Evolutionary conservation across 768 basidiomycete genomes (phyloP).

Genomic region (Boletus speciosus): DNA sequence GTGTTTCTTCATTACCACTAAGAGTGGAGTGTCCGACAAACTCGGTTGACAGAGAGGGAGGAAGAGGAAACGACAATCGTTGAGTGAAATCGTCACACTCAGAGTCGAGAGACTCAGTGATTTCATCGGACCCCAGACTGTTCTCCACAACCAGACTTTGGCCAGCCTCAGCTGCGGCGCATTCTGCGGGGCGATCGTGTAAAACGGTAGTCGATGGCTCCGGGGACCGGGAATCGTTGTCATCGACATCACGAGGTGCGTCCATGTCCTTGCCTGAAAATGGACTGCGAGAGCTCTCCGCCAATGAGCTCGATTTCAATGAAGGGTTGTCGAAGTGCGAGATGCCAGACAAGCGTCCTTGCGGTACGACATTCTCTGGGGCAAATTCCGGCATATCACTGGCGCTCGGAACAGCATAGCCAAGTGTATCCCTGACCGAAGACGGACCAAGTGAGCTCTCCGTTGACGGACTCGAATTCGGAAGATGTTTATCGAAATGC

Average conservation of each 20-base stretch:
- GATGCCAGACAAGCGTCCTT: neutral
- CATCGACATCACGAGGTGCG: neutral
- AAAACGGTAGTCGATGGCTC: neutral
- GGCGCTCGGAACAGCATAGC: neutral
- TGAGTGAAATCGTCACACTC: slow-evolving; percentile 1
- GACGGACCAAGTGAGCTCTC: neutral
- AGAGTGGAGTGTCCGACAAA: neutral
- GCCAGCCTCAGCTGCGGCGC: neutral
- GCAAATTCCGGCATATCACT: neutral
- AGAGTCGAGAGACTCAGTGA: neutral
- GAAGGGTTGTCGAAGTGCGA: neutral
- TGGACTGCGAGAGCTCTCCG: neutral
- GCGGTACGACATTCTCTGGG: neutral
- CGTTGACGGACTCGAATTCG: neutral
- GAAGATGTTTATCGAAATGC: neutral
- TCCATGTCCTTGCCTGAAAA: neutral
- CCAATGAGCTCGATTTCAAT: neutral
- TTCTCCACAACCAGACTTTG: neutral
- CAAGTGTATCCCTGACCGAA: neutral
- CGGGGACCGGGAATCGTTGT: neutral
- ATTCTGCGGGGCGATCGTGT: neutral
- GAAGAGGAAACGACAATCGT: slow-evolving; percentile 22
- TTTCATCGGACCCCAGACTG: neutral
- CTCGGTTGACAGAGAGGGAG: slow-evolving; percentile 7
- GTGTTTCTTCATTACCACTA: neutral